Conservation (phyloP, 805 yeast genomes). For the Saccharomycopsis amapae region DNA sequence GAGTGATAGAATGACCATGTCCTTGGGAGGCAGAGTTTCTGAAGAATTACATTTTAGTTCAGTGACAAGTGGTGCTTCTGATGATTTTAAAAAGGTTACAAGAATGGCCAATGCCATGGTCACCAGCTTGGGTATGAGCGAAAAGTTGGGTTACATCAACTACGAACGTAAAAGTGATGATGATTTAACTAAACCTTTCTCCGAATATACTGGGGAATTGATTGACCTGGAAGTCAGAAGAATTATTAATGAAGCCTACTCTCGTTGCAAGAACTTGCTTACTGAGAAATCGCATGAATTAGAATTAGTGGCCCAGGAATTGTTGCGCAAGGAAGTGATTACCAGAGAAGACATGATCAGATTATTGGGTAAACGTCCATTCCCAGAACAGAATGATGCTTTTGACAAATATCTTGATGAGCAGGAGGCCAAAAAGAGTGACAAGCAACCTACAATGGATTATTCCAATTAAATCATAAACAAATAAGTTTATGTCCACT, state of each 20-base stretch:
- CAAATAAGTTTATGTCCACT: too few relatives aligned
- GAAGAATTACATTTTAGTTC: conserved; percentile 84
- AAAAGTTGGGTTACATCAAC: conserved; percentile 62
- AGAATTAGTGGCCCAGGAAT: conserved; percentile 78
- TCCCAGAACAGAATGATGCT: conserved; percentile 84
- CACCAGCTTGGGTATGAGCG: conserved; percentile 81
- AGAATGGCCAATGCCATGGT: conserved; percentile 89
- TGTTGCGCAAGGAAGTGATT: conserved; percentile 79
- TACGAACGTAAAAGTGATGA: conserved; percentile 61
- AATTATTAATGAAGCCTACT: conserved; percentile 70
- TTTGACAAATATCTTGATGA: conserved; percentile 66
- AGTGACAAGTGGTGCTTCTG: conserved; percentile 88
- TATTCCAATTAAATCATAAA: too few relatives aligned
- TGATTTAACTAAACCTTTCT: conserved; percentile 75
- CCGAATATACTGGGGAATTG: conserved; percentile 74
- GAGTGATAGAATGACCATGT: conserved; percentile 84
- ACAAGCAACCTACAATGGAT: too few relatives aligned
- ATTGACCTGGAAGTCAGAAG: conserved; percentile 81
- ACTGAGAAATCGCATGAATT: conserved; percentile 67
- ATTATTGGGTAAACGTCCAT: conserved; percentile 85
- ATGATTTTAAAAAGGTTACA: conserved; percentile 88
- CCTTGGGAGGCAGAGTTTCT: conserved; percentile 86
- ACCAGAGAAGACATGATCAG: conserved; percentile 92
- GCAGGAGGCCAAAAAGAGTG: conserved; percentile 17
- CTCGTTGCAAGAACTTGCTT: conserved; percentile 60